phyloP scores from a whole-genome alignment of 345 rosid genomes.

The Eucalyptus microcorys region DNA sequence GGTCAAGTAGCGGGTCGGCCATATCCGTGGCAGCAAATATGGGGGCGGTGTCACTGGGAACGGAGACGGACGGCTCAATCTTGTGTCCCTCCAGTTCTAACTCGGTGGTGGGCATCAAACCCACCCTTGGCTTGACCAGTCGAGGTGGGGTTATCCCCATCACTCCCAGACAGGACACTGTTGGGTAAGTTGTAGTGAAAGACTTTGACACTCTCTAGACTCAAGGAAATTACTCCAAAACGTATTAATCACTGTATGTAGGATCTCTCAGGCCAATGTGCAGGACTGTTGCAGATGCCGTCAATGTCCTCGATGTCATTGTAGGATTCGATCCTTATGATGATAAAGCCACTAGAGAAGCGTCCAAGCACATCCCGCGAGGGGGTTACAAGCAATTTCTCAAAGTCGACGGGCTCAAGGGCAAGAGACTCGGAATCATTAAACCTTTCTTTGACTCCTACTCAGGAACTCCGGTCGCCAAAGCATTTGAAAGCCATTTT shows the following conservation, averaged over 20 bases:
- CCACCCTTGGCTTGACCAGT: constrained; percentile 66
- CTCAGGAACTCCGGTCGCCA: not conserved
- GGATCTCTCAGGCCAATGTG: constrained; percentile 23
- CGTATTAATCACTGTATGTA: not conserved
- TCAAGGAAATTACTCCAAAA: not conserved
- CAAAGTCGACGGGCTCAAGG: constrained; percentile 23
- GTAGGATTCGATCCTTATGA: constrained; percentile 26
- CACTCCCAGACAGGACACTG: constrained; percentile 44
- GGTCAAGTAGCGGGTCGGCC: constrained; percentile 74
- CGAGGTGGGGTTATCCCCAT: constrained; percentile 59
- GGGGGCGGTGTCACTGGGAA: constrained; percentile 46
- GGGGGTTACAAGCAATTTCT: constrained; percentile 45
- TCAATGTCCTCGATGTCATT: constrained; percentile 29
- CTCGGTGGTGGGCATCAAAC: constrained; percentile 65
- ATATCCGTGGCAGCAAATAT: constrained; percentile 65
- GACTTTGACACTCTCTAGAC: not conserved
- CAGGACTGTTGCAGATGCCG: constrained; percentile 34
- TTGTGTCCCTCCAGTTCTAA: constrained; percentile 40
- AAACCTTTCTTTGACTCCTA: constrained; percentile 6
- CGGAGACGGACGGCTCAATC: constrained; percentile 69
- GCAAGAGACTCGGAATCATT: constrained; percentile 48
- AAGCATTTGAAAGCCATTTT: constrained; percentile 27
- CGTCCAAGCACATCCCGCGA: constrained; percentile 27
- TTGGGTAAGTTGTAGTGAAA: constrained; percentile 16
- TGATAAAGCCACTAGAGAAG: constrained; percentile 22